Conservation (phyloP, 2,329 filamentous ascomycete genomes). For the Aureobasidium pullulans region DNA sequence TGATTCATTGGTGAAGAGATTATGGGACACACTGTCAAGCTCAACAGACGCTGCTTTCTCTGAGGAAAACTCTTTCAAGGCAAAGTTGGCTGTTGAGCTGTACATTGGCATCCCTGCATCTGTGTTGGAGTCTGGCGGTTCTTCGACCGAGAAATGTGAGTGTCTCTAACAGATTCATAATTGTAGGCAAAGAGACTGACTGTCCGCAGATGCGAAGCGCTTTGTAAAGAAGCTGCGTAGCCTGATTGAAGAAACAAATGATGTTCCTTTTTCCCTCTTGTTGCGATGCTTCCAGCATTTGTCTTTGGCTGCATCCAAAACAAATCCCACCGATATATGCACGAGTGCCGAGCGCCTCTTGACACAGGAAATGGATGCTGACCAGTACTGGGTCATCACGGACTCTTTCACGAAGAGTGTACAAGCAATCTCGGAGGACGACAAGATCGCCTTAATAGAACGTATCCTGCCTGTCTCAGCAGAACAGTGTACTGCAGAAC, state of each 20-base stretch:
- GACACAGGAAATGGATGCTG: not conserved
- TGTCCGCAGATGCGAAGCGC: not conserved
- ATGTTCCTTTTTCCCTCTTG: not conserved
- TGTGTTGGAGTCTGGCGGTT: not conserved
- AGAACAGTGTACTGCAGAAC: not conserved
- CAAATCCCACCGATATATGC: not conserved
- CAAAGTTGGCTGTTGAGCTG: not conserved
- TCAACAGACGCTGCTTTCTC: not conserved
- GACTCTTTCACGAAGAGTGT: not conserved
- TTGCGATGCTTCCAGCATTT: slow-evolving; percentile 10
- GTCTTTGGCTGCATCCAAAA: not conserved
- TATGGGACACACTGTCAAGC: not conserved
- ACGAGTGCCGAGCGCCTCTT: slow-evolving; percentile 4
- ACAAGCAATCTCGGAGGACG: not conserved
- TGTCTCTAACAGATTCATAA: not conserved
- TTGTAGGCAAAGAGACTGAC: not conserved
- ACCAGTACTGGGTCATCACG: slow-evolving; percentile 5
- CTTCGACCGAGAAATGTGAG: slow-evolving; percentile 10
- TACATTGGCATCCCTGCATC: slow-evolving; percentile 1
- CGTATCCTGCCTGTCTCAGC: not conserved
- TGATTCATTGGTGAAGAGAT: not conserved
- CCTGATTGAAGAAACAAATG: not conserved
- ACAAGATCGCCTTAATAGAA: not conserved
- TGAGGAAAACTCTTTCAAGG: not conserved
- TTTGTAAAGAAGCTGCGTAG: not conserved